These are phyloP conservation scores for Podila minutissima DNA, from an alignment of 192 early-diverging fungal species.

Conservation along the genomic window DNA sequence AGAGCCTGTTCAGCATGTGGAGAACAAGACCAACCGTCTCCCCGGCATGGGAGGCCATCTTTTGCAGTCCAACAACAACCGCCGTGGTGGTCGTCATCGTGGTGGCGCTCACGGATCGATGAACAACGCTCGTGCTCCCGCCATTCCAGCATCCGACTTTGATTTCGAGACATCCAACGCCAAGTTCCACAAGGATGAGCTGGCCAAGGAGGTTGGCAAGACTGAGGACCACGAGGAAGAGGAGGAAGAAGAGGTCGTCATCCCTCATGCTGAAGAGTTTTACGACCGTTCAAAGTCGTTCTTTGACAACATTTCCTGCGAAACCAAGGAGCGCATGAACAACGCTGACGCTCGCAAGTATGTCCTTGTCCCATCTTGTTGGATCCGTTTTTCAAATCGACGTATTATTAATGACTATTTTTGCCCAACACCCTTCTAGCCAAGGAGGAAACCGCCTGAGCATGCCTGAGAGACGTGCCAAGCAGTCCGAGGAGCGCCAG, in stretches of 20 bases:
- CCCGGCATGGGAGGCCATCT: constrained; percentile 65
- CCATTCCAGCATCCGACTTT: constrained; percentile 81
- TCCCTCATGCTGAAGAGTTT: constrained; percentile 63
- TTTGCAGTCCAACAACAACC: constrained; percentile 56
- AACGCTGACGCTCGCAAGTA: constrained; percentile 63
- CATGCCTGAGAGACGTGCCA: constrained; percentile 74
- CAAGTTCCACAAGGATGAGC: constrained; percentile 91
- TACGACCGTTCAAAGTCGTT: constrained; percentile 88
- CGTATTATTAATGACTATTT: background rate
- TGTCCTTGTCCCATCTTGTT: constrained; percentile 1
- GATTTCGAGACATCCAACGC: constrained; percentile 97
- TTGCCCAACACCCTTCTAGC: constrained; percentile 19
- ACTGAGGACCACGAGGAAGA: constrained; percentile 54
- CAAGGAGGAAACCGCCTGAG: constrained; percentile 56
- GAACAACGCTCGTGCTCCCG: constrained; percentile 52
- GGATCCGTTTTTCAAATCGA: background rate
- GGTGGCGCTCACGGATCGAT: constrained; percentile 49
- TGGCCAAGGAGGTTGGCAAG: constrained; percentile 78
- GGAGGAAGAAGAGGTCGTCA: constrained; percentile 65
- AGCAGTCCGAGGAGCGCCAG: constrained; percentile 86
- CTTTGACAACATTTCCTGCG: constrained; percentile 99
- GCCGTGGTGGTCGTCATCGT: constrained; percentile 55
- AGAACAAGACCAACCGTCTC: constrained; percentile 50
- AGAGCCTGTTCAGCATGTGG: constrained; percentile 39
- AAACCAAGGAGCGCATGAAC: constrained; percentile 87